These are phyloP conservation scores for Penicillium oxalicum DNA, from an alignment of 2,329 filamentous ascomycete species.

Conservation along the genomic window DNA sequence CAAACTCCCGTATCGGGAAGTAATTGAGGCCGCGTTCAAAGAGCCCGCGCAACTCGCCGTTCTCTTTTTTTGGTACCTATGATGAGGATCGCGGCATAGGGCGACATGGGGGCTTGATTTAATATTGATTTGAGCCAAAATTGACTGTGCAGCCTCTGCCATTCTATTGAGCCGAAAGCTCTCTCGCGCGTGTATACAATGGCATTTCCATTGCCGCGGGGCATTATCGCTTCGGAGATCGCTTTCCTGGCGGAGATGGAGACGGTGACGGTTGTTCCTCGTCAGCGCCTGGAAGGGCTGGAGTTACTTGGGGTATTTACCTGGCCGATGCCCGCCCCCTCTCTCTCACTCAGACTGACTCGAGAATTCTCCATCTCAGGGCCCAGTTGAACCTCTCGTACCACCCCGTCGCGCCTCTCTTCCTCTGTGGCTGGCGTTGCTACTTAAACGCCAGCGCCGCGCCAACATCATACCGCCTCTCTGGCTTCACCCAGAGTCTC, in stretches of 20 bases:
- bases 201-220: constrained; percentile 57
- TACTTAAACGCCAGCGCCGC: constrained; percentile 88
- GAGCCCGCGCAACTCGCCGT: constrained; percentile 11
- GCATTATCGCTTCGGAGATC: constrained; percentile 78
- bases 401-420: constrained; percentile 75
- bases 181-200: constrained; percentile 32
- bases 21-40: constrained; percentile 3
- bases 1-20: constrained; percentile 24
- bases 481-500: constrained; percentile 74
- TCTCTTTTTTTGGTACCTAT: neutral
- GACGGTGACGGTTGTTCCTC: constrained; percentile 83
- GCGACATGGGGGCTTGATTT: constrained; percentile 6
- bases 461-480: constrained; percentile 87
- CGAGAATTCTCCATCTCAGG: constrained; percentile 49
- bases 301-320: constrained; percentile 69
- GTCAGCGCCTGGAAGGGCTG: constrained; percentile 81
- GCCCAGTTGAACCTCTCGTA: constrained; percentile 66
- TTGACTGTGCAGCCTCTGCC: neutral
- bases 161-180: constrained; percentile 20
- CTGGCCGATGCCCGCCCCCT: neutral
- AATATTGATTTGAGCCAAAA: neutral
- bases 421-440: constrained; percentile 89
- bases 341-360: neutral
- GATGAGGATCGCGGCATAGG: neutral
- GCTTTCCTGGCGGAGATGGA: constrained; percentile 98